phyloP scores from a whole-genome alignment of 108 stramenopile species.

The Skeletonema costatum region DNA sequence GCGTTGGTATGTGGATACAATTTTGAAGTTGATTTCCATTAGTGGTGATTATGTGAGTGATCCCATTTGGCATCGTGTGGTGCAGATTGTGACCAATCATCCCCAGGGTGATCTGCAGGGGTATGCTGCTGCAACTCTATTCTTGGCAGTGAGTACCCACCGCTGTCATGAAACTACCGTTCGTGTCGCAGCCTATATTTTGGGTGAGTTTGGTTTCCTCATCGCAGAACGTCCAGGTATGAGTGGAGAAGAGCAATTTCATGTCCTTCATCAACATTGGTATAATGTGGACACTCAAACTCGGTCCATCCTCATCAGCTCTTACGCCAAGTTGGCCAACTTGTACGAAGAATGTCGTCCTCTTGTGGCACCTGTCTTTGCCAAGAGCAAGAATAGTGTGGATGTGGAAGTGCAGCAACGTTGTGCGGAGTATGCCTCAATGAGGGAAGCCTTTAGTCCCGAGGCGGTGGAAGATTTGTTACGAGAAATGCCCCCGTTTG shows the following conservation, averaged over 20 bases:
- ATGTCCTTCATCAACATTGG: slow-evolving; percentile 96
- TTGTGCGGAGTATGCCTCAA: slow-evolving; percentile 86
- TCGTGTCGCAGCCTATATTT: slow-evolving; percentile 91
- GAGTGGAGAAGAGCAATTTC: slow-evolving; percentile 93
- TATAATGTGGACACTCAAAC: slow-evolving; percentile 68
- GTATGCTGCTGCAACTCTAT: slow-evolving; percentile 92
- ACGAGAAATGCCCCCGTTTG: slow-evolving; percentile 95
- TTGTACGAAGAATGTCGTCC: slow-evolving; percentile 94
- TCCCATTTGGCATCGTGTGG: slow-evolving; percentile 97
- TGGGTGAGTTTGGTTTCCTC: slow-evolving; percentile 97
- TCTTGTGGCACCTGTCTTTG: slow-evolving; percentile 87
- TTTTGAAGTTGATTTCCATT: slow-evolving; percentile 91
- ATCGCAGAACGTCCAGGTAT: slow-evolving; percentile 93
- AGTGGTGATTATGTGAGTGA: slow-evolving; percentile 97
- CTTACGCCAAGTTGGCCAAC: slow-evolving; percentile 96
- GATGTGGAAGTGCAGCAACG: slow-evolving; percentile 96
- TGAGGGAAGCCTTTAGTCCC: slow-evolving; percentile 85
- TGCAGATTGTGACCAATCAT: slow-evolving; percentile 98
- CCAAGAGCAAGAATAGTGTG: slow-evolving; percentile 79
- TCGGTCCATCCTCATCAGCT: slow-evolving; percentile 87
- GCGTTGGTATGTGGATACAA: slow-evolving; percentile 97
- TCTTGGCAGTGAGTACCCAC: slow-evolving; percentile 83
- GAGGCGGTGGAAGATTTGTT: slow-evolving; percentile 90
- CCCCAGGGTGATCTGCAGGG: slow-evolving; percentile 91
- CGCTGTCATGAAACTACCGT: slow-evolving; percentile 93